Base-by-base conservation (phyloP, 495 filamentous ascomycete species). In the Trichodelitschia bisporula region DNA sequence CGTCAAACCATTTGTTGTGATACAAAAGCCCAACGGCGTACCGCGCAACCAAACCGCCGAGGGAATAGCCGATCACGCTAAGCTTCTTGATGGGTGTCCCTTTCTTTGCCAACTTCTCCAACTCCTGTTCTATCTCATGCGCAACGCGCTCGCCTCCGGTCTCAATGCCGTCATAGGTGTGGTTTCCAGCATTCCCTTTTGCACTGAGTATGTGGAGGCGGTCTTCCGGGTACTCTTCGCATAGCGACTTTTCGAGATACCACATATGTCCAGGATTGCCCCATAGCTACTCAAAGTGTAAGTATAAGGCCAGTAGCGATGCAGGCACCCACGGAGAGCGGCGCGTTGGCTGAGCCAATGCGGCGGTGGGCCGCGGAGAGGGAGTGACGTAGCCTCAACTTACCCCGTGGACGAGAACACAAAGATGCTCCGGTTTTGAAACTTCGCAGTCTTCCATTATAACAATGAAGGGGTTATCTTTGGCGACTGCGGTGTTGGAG, bases 331-430 rank as follows among this genome's bases (percentile, higher is more conserved):
- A 9, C 8, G 10, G 29, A 18, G 14, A 31, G 21, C 6, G 6
- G 17, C 9, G 15, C 10, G 15, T 31, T n/a, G n/a, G n/a, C n/a
- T n/a, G n/a, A n/a, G n/a, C n/a, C n/a, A n/a, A n/a, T n/a, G n/a
- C n/a, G n/a, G n/a, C n/a, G n/a, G n/a, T n/a, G n/a, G 29, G 15
- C 36, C 23, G 31, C 15, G 29, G 34, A 29, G 15, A 28, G 2
- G 26, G 23, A 9, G 20, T 15, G 31, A 24, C 29, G 11, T 19
- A 18, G 24, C 41, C n/a, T n/a, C n/a, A n/a, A n/a, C 64, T 44
- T 62, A 86, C 82, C 84, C n/a, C 84, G 52, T 93, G 84, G 19
- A 92, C 69, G n/a, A 95, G 57, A n/a, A 95, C 79, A 48, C 73
- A 79, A 25, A 95, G 67, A 50, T 93, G 84, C 32, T 77, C 58